phyloP scores from a whole-genome alignment of 345 rosid species.

The Linum tenue region DNA sequence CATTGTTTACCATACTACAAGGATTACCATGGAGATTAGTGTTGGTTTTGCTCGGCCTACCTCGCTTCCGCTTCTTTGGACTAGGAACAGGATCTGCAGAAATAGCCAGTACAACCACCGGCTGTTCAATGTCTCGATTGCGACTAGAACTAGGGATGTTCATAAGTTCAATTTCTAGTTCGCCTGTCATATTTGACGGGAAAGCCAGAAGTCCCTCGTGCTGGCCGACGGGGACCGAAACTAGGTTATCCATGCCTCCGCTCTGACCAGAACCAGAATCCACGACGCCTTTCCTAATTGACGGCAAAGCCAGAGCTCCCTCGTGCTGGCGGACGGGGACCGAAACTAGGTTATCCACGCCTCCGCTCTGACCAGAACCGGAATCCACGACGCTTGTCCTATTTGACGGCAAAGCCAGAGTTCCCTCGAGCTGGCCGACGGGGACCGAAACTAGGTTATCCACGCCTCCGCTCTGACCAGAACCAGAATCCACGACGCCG shows the following conservation, averaged over 20 bases:
- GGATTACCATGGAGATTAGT: conserved; percentile 1
- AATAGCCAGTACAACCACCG: not conserved
- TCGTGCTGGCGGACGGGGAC: not conserved
- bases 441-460: conserved; percentile 31
- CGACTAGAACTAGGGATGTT: conserved; percentile 12
- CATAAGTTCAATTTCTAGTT: conserved; percentile 17
- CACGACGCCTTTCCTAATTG: conserved; percentile 1
- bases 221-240: too few relatives aligned
- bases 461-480: conserved; percentile 14
- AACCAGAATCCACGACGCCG: conserved; percentile 9
- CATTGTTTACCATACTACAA: conserved; percentile 6
- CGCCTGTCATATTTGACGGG: conserved; percentile 4
- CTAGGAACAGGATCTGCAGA: not conserved
- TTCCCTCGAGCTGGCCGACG: conserved; percentile 8
- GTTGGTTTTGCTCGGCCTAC: conserved; percentile 45
- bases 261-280: conserved; percentile 8
- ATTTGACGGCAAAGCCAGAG: not conserved
- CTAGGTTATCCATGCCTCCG: not conserved
- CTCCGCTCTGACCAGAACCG: conserved; percentile 4
- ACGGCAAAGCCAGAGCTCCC: conserved; percentile 5
- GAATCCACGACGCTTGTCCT: conserved; percentile 3
- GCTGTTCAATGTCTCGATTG: not conserved
- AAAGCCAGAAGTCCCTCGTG: conserved; percentile 11
- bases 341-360: not conserved
- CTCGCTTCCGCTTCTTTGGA: conserved; percentile 44